Conservation (phyloP, 176 grass and related monocot genomes). For the Areca catechu region DNA sequence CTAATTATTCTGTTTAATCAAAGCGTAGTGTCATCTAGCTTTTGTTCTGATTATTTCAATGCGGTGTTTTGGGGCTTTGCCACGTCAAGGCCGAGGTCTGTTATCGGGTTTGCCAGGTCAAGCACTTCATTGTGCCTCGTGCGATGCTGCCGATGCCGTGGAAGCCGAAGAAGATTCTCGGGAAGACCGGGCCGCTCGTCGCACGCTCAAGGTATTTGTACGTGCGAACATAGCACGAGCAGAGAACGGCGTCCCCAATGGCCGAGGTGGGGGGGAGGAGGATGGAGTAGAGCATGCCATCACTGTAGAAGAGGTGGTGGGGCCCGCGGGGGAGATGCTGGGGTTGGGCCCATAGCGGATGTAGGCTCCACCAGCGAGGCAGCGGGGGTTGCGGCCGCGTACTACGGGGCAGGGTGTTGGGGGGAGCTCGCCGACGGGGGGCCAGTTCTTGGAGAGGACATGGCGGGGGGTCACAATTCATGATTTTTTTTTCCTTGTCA, state of each 20-base stretch:
- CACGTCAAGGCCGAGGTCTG: no score
- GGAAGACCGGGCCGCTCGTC: conserved; percentile 52
- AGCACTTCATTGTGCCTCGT: no score
- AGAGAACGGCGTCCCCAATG: conserved; percentile 26
- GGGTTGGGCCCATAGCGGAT: conserved; percentile 92
- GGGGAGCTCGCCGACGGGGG: conserved; percentile 77
- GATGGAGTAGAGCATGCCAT: conserved; percentile 92
- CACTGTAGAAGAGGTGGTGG: conserved; percentile 87
- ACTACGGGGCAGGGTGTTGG: conserved; percentile 58
- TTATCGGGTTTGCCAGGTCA: no score
- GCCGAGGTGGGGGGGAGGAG: conserved; percentile 35
- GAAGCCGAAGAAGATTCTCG: conserved; percentile 70
- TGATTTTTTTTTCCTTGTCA: no score
- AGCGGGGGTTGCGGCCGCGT: conserved; percentile 63
- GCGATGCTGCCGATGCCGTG: conserved; percentile 60
- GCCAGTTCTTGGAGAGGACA: conserved; percentile 66
- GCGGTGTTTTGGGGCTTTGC: no score
- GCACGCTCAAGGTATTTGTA: conserved; percentile 87
- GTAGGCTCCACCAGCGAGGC: conserved; percentile 79
- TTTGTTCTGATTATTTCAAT: no score
- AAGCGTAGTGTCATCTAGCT: no score
- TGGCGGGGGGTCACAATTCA: no score
- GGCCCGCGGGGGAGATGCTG: conserved; percentile 73
- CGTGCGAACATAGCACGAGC: conserved; percentile 87
- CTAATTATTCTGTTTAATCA: no score